phyloP scores from a whole-genome alignment of 139 green algal genomes.

The Chlamydomonas urium region DNA sequence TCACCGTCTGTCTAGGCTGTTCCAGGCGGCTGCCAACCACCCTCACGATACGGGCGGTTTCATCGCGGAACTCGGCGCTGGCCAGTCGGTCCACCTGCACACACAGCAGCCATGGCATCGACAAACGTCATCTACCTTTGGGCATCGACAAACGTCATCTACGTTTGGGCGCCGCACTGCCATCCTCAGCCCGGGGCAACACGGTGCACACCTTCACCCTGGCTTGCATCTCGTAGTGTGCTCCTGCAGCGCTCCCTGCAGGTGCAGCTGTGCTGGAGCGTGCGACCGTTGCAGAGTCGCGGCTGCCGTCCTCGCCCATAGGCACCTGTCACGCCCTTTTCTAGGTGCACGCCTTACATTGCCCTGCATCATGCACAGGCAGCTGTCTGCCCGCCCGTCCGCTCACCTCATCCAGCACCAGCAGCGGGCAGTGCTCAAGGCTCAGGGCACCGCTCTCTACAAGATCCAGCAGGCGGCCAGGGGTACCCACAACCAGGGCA shows the following conservation, averaged over 20 bases:
- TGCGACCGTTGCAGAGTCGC: too few species aligned
- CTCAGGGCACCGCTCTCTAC: neutral
- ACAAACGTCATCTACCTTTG: too few species aligned
- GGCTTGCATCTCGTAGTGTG: too few species aligned
- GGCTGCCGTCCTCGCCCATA: too few species aligned
- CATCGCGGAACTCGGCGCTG: neutral
- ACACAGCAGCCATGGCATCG: too few species aligned
- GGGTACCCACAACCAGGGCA: slow-evolving; percentile 87
- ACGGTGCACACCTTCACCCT: too few species aligned
- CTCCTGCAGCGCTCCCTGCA: too few species aligned
- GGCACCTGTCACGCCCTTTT: too few species aligned
- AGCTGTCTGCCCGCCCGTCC: neutral
- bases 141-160: too few species aligned
- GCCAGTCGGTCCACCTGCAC: neutral
- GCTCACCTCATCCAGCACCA: slow-evolving; percentile 18
- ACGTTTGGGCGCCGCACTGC: too few species aligned
- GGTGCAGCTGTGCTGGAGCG: too few species aligned
- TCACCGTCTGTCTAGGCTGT: neutral
- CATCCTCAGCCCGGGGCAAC: too few species aligned
- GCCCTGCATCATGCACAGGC: neutral
- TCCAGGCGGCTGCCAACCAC: neutral
- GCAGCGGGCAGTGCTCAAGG: neutral
- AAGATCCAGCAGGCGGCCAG: slow-evolving; percentile 5
- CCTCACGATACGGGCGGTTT: neutral
- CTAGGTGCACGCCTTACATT: neutral